Base-by-base conservation (phyloP, 2,329 filamentous ascomycete species). In the Penicillium sp. region DNA sequence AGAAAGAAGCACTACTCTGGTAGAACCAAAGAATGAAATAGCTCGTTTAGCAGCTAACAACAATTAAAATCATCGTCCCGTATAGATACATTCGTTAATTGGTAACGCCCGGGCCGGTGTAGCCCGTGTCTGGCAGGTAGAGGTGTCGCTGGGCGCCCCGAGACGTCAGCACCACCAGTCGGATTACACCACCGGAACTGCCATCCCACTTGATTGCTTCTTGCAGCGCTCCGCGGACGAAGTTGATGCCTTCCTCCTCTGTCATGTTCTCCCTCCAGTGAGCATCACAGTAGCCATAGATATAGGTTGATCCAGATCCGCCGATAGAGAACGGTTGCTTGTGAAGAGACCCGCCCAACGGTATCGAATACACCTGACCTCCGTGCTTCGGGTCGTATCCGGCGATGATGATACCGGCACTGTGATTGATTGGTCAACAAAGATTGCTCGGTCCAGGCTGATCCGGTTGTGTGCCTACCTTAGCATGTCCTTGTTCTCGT, bases 131-230 rank as follows among this genome's bases (percentile, higher is more conserved):
- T 38, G 93, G 93, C 65, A 98, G 79, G 72, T 97, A 98, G 68
- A 98, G 73, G 76, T 97, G 93, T 73, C 93, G 82, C 72, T 93
- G 83, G 6, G 91, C 90, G 32, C 93, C 93, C n/a, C n/a, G n/a
- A n/a, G 66, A 86, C 82, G 91, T 97, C 72, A 98, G 75, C 52
- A 98, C 93, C 55, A 97, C 91, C 87, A 98, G 88, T 61, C 93
- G 83, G 64, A 98, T 98, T 53, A 98, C 93, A 75, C 93, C 93
- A 59, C 93, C 93, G 3, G 93, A 97, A 76, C 90, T 96, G 57
- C 93, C 93, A 69, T 98, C 93, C 93, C 93, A 98, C 75, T 95
- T 95, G 79, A 98, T 97, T 15, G 93, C 93, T 77, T 98, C 91
- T 64, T 82, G 77, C 66, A 98, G 76, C 28, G 93, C 84, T 41